phyloP scores from a whole-genome alignment of 768 basidiomycete species.

The Leccinum subgranulosum region DNA sequence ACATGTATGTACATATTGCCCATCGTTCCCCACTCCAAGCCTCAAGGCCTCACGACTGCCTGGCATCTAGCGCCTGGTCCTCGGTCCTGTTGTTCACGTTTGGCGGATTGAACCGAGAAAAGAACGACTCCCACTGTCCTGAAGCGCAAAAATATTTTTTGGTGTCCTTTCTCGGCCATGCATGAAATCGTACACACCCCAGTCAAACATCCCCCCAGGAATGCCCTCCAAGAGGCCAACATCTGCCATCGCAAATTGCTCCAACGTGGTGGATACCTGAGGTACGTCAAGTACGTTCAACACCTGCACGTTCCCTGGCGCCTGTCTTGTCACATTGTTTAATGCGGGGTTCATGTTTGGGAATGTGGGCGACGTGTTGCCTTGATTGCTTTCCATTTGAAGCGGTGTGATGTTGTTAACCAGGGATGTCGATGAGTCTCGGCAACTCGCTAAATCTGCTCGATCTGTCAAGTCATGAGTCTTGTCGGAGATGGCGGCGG shows the following conservation, averaged over 20 bases:
- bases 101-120: slow-evolving; percentile 50
- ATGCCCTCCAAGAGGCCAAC: slow-evolving; percentile 73
- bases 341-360: slow-evolving; percentile 76
- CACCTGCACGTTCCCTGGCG: slow-evolving; percentile 61
- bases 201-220: slow-evolving; percentile 84
- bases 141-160: slow-evolving; percentile 5
- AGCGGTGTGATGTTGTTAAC: slow-evolving; percentile 54
- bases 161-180: not conserved
- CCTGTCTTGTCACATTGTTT: slow-evolving; percentile 43
- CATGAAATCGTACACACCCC: slow-evolving; percentile 52
- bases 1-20: slow-evolving; percentile 20
- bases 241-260: slow-evolving; percentile 66
- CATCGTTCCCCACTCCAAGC: not conserved
- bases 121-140: slow-evolving; percentile 86
- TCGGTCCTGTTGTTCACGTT: slow-evolving; percentile 4
- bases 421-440: slow-evolving; percentile 37
- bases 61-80: not conserved
- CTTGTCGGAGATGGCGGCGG: not conserved
- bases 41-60: not conserved
- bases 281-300: slow-evolving; percentile 72
- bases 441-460: slow-evolving; percentile 11
- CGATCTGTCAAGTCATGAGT: slow-evolving; percentile 7
- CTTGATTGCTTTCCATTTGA: slow-evolving; percentile 33
- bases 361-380: slow-evolving; percentile 17
- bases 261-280: slow-evolving; percentile 51